Percentiles rank a stretch among this genome's conserved stretches.
Evolutionary conservation across 2,329 filamentous ascomycete genomes (phyloP).

Genomic region (Ophiostoma australiae): DNA sequence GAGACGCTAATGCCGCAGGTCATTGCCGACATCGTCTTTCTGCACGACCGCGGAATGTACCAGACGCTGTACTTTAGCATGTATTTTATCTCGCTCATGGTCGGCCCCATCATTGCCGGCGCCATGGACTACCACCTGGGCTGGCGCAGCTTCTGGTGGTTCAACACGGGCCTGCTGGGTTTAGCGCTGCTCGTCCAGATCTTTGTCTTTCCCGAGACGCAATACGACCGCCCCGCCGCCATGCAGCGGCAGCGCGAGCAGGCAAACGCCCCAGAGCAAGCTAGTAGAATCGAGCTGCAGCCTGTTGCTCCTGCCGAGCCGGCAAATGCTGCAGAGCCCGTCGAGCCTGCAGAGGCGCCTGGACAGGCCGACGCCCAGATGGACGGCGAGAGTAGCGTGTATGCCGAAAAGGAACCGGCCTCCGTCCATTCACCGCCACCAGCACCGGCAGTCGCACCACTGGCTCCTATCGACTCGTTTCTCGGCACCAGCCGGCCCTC

Average conservation of each 20-base stretch:
- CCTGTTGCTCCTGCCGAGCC: not conserved
- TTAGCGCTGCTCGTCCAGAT: conserved; percentile 48
- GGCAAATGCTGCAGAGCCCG: not conserved
- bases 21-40: conserved; percentile 61
- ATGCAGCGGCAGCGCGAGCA: conserved; percentile 34
- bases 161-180: conserved; percentile 53
- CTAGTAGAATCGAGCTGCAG: not conserved
- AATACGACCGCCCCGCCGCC: conserved; percentile 44
- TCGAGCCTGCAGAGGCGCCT: not conserved
- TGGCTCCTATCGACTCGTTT: not conserved
- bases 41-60: conserved; percentile 59
- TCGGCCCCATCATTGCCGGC: conserved; percentile 40
- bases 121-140: conserved; percentile 55
- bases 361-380: not conserved
- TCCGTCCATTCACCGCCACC: not conserved
- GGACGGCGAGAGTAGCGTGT: not conserved
- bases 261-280: conserved; percentile 46
- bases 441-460: not conserved
- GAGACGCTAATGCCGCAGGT: conserved; percentile 59
- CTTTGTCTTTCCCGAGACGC: conserved; percentile 60
- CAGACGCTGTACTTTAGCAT: conserved; percentile 51
- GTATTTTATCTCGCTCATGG: conserved; percentile 59
- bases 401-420: not conserved
- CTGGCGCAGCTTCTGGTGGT: conserved; percentile 62
- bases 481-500: not conserved